A percentile compares a stretch with the other conserved stretches of the same genome.
Conservation (phyloP, 345 rosid species). For the Arabis hirsuta region DNA sequence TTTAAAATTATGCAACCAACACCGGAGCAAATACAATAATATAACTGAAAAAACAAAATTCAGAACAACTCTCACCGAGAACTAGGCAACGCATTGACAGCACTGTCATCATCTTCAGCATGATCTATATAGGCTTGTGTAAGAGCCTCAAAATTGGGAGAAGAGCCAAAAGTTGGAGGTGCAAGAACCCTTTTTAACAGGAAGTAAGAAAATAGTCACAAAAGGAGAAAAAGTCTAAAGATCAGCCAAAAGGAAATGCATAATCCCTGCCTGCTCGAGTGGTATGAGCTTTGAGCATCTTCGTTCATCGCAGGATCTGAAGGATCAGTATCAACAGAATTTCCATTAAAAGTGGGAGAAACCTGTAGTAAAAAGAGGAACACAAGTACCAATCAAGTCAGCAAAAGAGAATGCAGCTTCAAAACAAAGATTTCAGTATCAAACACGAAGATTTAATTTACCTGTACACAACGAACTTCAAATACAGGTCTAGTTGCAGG, state of each 20-base stretch:
- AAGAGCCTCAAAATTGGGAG: slow-evolving; percentile 71
- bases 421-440: neutral
- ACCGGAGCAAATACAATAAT: neutral
- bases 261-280: slow-evolving; percentile 64
- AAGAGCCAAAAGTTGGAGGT: slow-evolving; percentile 98
- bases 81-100: slow-evolving; percentile 51
- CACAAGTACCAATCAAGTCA: neutral
- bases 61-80: slow-evolving; percentile 37
- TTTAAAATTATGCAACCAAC: slow-evolving; percentile 18
- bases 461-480: slow-evolving; percentile 92
- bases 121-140: slow-evolving; percentile 56
- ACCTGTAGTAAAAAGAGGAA: slow-evolving; percentile 52
- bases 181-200: slow-evolving; percentile 60
- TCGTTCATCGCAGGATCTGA: slow-evolving; percentile 64
- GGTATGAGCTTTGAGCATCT: slow-evolving; percentile 77
- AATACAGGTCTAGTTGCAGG: slow-evolving; percentile 80
- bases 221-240: neutral
- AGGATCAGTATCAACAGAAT: slow-evolving; percentile 50
- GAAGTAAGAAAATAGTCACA: slow-evolving; percentile 33
- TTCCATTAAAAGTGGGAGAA: slow-evolving; percentile 55
- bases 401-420: neutral
- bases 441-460: slow-evolving; percentile 19
- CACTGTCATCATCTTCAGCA: slow-evolving; percentile 65
- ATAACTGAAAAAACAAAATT: neutral
- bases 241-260: slow-evolving; percentile 9